Evolutionary conservation across 805 yeast genomes (phyloP), one percentile per base, ranked within the genome.

Genomic region (Wickerhamomyces mucosus): DNA sequence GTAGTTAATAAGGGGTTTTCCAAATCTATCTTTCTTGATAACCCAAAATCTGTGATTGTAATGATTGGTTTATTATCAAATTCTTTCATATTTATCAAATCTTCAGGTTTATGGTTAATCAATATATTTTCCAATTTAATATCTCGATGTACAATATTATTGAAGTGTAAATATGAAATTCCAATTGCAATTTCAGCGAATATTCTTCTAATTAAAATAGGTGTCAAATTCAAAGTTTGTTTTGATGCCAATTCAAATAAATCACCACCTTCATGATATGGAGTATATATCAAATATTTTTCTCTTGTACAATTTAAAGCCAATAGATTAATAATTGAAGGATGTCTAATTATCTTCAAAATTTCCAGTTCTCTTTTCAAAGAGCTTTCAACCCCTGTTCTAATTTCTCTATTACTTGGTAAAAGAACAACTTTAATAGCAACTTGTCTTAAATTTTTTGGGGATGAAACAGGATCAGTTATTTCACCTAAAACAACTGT

Each of bases 241-340:
- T 46, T 46, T 8, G 72, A 55, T 0, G 78, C 69, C 37, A 83
- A 68, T 21, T 76, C 75, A 45, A 81, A 77, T 25, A 92, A 54
- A 46, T 86, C 95, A 4, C 97, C 96, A 5, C 97, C 97, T 6
- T 61, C 53, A 44, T 85, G 81, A 51, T 69, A 84, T 2, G 88
- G 82, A 46, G 88, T 62, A 25, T 80, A 78, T 54, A 88, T 67
- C 35, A 57, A 46, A 38, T 55, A 57, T 37, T 44, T 32, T 31
- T 48, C 34, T 2, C 43, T 26, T 3, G 50, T 46, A 26, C 49
- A 36, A 28, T 58, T 55, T 15, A 61, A 40, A 2, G 80, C 86
- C 18, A 76, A 45, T 9, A 88, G 57, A 28, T 63, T 56, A 15
- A 84, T 73, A 11, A 88, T 67, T 29, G 80, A 73, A 1, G 94